phyloP scores from a whole-genome alignment of 768 basidiomycete genomes.

The Boletus vermiculosoides region DNA sequence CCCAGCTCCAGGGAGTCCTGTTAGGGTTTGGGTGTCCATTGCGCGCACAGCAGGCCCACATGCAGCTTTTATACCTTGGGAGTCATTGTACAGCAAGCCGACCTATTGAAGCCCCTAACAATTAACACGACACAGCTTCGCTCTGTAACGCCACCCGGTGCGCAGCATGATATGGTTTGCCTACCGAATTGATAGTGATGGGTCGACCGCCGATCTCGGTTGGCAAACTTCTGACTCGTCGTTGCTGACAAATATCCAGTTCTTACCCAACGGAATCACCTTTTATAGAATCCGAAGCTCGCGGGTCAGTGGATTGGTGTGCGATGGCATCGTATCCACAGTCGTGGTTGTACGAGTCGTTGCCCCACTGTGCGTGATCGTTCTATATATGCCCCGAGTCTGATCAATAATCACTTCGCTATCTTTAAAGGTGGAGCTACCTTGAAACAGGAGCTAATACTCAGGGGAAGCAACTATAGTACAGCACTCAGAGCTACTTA shows the following conservation, averaged over 20 bases:
- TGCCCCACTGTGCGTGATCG: background rate
- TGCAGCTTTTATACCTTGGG: background rate
- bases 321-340: no score
- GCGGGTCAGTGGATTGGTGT: background rate
- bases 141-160: background rate
- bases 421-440: no score
- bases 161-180: background rate
- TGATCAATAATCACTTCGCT: no score
- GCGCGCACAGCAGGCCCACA: no score
- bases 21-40: slow-evolving; percentile 2
- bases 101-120: background rate
- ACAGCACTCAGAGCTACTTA: no score
- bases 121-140: background rate
- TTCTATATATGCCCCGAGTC: background rate
- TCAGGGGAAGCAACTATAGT: no score
- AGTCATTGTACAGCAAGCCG: background rate
- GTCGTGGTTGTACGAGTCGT: no score
- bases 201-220: no score
- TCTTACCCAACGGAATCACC: background rate
- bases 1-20: slow-evolving; percentile 4
- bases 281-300: background rate
- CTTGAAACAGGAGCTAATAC: no score
- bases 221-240: background rate
- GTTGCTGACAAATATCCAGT: background rate
- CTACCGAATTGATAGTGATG: no score